These are phyloP conservation scores for Macrocybe gigantea DNA, from an alignment of 768 basidiomycete species.

Conservation along the genomic window DNA sequence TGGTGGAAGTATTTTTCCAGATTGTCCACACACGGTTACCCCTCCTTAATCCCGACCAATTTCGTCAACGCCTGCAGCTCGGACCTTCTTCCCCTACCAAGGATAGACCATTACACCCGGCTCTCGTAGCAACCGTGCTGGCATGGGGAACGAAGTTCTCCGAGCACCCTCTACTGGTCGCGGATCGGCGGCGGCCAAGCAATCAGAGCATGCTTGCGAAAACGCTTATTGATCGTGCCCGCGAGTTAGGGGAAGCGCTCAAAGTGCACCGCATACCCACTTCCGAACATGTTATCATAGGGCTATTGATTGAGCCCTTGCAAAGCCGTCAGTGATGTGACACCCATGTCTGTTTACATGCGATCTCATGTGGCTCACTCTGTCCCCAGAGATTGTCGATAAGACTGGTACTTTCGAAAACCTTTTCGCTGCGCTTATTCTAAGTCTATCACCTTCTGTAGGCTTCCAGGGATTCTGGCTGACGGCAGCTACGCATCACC, in stretches of 20 bases:
- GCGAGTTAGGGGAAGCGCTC: conserved; percentile 81
- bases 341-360: conserved; percentile 4
- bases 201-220: conserved; percentile 77
- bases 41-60: conserved; percentile 77
- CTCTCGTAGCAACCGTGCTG: conserved; percentile 79
- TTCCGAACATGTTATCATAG: conserved; percentile 77
- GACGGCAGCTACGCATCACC: conserved; percentile 67
- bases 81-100: conserved; percentile 23
- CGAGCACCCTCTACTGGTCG: conserved; percentile 78
- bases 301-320: conserved; percentile 74
- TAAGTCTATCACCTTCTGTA: conserved; percentile 18
- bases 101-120: conserved; percentile 54
- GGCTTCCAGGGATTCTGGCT: conserved; percentile 88
- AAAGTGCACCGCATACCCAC: conserved; percentile 81
- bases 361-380: conserved; percentile 4
- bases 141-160: conserved; percentile 95
- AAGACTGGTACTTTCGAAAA: conserved; percentile 49
- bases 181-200: conserved; percentile 65
- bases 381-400: conserved; percentile 58
- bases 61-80: conserved; percentile 65
- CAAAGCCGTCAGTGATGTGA: conserved; percentile 71
- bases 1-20: conserved; percentile 93
- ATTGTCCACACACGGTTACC: conserved; percentile 87
- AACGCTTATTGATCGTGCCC: conserved; percentile 70
- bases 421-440: background rate